Conservation (phyloP, 139 green algal genomes). For the Astrephomene gubernaculifera region DNA sequence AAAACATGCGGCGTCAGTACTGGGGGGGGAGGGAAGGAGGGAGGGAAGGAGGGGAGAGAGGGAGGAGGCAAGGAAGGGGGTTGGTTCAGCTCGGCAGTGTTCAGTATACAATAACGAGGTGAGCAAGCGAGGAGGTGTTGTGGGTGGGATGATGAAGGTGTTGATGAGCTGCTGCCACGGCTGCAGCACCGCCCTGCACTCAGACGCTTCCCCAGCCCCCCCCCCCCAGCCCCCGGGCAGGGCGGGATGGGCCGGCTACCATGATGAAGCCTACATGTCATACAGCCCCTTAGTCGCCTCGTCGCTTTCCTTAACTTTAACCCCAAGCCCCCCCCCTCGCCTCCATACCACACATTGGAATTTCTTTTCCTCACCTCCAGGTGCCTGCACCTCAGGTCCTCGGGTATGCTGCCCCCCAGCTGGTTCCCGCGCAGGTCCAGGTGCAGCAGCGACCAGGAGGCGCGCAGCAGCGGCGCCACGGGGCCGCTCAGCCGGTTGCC, state of each 20-base stretch:
- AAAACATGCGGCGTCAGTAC: too few relatives aligned
- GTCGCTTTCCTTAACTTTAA: background rate
- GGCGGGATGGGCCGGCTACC: too few relatives aligned
- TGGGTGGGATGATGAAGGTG: background rate
- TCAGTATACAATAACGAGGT: background rate
- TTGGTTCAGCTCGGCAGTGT: background rate
- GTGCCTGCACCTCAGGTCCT: background rate
- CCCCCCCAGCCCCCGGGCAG: background rate
- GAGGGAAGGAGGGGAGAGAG: too few relatives aligned
- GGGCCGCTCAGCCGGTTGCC: conserved; percentile 7
- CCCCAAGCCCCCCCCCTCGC: background rate
- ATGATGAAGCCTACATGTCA: too few relatives aligned
- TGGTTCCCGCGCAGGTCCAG: background rate
- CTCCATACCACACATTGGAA: too few relatives aligned
- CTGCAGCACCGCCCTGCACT: background rate
- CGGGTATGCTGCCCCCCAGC: background rate
- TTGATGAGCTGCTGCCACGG: background rate
- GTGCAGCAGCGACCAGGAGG: background rate
- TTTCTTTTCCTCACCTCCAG: background rate
- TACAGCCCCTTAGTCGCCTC: background rate
- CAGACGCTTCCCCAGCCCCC: background rate
- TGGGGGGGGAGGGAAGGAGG: too few relatives aligned
- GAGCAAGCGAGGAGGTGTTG: background rate
- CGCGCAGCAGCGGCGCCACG: conserved; percentile 33
- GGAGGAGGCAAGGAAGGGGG: background rate